Conservation (phyloP, 2,329 filamentous ascomycete species). For the Pestalotiopsis fici region DNA sequence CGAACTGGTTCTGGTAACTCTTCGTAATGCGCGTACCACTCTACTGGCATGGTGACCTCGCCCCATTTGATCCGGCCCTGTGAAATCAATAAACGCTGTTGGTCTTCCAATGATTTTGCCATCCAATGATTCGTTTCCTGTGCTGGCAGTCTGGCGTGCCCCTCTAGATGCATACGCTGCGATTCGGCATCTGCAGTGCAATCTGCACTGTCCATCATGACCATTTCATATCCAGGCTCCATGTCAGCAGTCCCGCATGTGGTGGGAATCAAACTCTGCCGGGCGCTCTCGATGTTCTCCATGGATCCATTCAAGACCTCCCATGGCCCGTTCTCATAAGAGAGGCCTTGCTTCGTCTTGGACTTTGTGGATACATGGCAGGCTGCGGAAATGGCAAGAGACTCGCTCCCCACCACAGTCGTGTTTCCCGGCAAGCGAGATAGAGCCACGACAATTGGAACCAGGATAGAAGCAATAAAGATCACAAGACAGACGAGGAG, state of each 20-base stretch:
- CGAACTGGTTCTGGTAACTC: neutral
- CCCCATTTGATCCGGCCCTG: neutral
- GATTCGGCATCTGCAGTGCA: neutral
- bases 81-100: neutral
- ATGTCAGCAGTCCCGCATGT: no score
- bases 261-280: no score
- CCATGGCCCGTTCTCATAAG: neutral
- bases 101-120: neutral
- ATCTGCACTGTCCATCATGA: no score
- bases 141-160: neutral
- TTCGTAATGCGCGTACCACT: neutral
- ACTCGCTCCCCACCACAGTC: slow-evolving; percentile 19
- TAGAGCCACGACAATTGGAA: slow-evolving; percentile 14
- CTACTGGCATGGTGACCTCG: neutral
- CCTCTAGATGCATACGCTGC: neutral
- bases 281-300: no score
- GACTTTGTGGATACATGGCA: slow-evolving; percentile 18
- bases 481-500: slow-evolving; percentile 12
- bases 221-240: no score
- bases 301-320: neutral
- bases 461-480: slow-evolving; percentile 5
- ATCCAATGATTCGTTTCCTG: neutral
- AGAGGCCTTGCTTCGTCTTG: neutral
- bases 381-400: slow-evolving; percentile 20
- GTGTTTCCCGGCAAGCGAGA: slow-evolving; percentile 17